Conservation (phyloP, 2,329 filamentous ascomycete genomes). For the Diplodia seriata region DNA sequence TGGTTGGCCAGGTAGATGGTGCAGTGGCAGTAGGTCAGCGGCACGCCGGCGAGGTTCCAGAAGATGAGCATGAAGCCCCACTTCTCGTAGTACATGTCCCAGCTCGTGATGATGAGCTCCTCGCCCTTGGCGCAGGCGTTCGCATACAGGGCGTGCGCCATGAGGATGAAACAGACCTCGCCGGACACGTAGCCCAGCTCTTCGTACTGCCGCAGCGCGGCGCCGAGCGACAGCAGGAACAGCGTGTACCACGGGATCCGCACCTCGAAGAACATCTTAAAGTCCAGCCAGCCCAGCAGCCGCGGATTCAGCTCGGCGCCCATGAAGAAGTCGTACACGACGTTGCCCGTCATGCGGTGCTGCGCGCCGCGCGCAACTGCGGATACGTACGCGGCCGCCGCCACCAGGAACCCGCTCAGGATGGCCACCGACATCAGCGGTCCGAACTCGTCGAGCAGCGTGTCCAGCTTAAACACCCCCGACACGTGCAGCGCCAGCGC, state of each 20-base stretch:
- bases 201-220: conserved; percentile 83
- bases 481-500: conserved; percentile 76
- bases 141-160: conserved; percentile 91
- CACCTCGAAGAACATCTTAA: conserved; percentile 96
- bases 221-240: conserved; percentile 76
- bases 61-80: conserved; percentile 98
- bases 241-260: conserved; percentile 92
- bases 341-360: conserved; percentile 88
- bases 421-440: conserved; percentile 93
- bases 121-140: conserved; percentile 93
- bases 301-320: conserved; percentile 85
- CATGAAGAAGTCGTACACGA: conserved; percentile 89
- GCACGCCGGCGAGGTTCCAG: conserved; percentile 93
- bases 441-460: conserved; percentile 92
- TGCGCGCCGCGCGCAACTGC: conserved; percentile 79
- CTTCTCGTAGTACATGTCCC: conserved; percentile 98
- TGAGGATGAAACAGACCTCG: conserved; percentile 82
- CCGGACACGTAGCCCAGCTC: conserved; percentile 82
- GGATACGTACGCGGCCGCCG: conserved; percentile 84
- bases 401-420: conserved; percentile 83
- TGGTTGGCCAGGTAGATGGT: conserved; percentile 72
- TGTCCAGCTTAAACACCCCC: conserved; percentile 87
- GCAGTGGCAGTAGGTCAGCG: conserved; percentile 91
- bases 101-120: conserved; percentile 87
- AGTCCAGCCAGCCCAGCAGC: conserved; percentile 83